A percentile compares a stretch with the other conserved stretches of the same genome.
phyloP scores from a whole-genome alignment of 176 grass and related monocot species.

The Ananas comosus region DNA sequence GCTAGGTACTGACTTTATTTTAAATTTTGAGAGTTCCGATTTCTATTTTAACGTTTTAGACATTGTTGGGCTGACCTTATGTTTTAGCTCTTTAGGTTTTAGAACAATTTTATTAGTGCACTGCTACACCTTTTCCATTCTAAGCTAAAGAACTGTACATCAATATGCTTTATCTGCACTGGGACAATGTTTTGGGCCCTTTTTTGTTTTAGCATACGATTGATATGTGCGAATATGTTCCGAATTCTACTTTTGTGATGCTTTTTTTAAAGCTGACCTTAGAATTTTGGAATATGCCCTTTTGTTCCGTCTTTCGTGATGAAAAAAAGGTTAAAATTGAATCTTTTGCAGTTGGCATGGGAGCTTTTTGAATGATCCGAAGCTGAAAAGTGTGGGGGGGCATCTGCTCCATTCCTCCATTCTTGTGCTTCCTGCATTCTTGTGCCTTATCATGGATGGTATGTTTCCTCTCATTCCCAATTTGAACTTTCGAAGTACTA shows the following conservation, averaged over 20 bases:
- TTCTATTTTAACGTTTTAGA: too few relatives aligned
- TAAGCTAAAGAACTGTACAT: too few relatives aligned
- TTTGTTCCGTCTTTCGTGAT: neutral
- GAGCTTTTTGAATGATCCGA: slow-evolving; percentile 74
- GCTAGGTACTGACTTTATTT: too few relatives aligned
- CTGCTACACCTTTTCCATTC: too few relatives aligned
- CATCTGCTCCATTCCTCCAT: slow-evolving; percentile 97
- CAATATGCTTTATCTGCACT: slow-evolving; percentile 67
- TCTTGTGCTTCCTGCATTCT: slow-evolving; percentile 85
- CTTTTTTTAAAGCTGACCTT: neutral
- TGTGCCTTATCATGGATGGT: slow-evolving; percentile 89
- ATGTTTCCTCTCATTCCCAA: slow-evolving; percentile 12
- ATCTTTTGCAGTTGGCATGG: slow-evolving; percentile 63
- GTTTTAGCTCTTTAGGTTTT: too few relatives aligned
- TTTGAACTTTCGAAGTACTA: neutral
- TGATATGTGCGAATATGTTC: slow-evolving; percentile 32
- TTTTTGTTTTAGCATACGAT: slow-evolving; percentile 85
- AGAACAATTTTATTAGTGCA: too few relatives aligned
- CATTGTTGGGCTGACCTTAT: too few relatives aligned
- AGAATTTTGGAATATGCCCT: neutral
- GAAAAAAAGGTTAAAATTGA: neutral
- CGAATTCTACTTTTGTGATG: slow-evolving; percentile 3
- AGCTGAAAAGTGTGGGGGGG: slow-evolving; percentile 78
- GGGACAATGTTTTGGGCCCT: slow-evolving; percentile 99
- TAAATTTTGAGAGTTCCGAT: too few relatives aligned